Conservation (phyloP, 768 basidiomycete genomes). For the Suillus lakei region DNA sequence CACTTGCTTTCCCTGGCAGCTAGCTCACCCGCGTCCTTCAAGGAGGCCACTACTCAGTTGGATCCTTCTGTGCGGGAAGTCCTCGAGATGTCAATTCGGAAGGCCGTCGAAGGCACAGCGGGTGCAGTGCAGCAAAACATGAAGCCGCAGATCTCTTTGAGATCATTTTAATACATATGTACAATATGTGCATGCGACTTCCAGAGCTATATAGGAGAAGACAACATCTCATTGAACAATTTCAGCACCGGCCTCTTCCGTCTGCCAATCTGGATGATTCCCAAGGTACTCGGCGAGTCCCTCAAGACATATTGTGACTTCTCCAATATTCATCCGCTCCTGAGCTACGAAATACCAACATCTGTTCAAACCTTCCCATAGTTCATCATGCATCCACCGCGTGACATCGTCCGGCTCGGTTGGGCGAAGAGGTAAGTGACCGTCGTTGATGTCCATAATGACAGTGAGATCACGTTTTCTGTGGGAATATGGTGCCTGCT, state of each 20-base stretch:
- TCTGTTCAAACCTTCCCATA: conserved; percentile 50
- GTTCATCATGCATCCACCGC: conserved; percentile 48
- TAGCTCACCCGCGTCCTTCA: conserved; percentile 75
- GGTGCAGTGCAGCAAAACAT: conserved; percentile 39
- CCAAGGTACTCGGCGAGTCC: not conserved
- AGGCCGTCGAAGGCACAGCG: conserved; percentile 61
- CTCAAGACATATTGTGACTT: not conserved
- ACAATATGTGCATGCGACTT: not conserved
- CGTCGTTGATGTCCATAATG: conserved; percentile 46
- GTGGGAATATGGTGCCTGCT: conserved; percentile 53
- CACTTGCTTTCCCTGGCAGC: conserved; percentile 78
- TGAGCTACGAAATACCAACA: conserved; percentile 51
- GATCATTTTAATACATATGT: conserved; percentile 58
- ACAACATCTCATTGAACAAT: not conserved
- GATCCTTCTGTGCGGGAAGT: conserved; percentile 58
- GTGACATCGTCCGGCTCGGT: conserved; percentile 30
- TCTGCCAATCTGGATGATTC: not conserved
- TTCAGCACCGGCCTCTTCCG: not conserved
- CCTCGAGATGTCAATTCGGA: conserved; percentile 80
- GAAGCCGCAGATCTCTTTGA: conserved; percentile 81
- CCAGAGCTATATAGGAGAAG: not conserved
- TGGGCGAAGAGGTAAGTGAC: conserved; percentile 50
- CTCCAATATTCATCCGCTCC: conserved; percentile 37
- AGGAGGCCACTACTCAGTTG: conserved; percentile 77
- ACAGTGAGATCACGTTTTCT: conserved; percentile 55